Evolutionary conservation across 2,329 filamentous ascomycete species (phyloP).

Genomic region (Sporothrix euskadiensis): DNA sequence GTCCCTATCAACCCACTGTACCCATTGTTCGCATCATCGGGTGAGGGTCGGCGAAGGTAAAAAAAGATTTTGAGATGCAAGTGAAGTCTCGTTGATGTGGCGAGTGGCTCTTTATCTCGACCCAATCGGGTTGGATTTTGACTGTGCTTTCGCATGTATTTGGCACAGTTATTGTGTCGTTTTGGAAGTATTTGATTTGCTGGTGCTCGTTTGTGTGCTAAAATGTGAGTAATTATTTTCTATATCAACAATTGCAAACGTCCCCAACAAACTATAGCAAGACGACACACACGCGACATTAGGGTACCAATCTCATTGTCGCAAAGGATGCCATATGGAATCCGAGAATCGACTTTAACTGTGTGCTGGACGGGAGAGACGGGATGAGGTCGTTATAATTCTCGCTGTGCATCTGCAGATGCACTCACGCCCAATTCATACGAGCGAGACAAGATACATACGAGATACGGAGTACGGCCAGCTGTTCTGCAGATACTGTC

Average conservation of each 20-base stretch:
- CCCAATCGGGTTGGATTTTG: not conserved
- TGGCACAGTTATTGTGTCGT: not conserved
- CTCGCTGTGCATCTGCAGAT: not conserved
- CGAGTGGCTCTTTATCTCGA: not conserved
- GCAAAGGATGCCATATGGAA: not conserved
- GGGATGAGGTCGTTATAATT: not conserved
- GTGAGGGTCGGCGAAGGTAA: not conserved
- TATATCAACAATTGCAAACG: not conserved
- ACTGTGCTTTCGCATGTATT: not conserved
- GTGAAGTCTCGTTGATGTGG: not conserved
- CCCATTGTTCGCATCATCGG: constrained; percentile 9
- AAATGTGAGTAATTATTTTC: not conserved
- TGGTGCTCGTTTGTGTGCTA: not conserved
- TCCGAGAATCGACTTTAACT: not conserved
- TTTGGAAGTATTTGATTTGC: not conserved
- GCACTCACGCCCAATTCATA: not conserved
- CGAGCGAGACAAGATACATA: not conserved
- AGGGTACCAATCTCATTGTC: not conserved
- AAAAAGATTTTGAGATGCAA: not conserved
- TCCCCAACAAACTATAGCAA: not conserved
- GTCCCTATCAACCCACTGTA: not conserved
- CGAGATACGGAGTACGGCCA: not conserved
- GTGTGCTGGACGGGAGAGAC: not conserved
- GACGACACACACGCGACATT: not conserved
- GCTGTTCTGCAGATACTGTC: not conserved